These are phyloP conservation scores for Hapsidospora chrysogenum DNA, from an alignment of 495 filamentous ascomycete genomes.

Conservation along the genomic window DNA sequence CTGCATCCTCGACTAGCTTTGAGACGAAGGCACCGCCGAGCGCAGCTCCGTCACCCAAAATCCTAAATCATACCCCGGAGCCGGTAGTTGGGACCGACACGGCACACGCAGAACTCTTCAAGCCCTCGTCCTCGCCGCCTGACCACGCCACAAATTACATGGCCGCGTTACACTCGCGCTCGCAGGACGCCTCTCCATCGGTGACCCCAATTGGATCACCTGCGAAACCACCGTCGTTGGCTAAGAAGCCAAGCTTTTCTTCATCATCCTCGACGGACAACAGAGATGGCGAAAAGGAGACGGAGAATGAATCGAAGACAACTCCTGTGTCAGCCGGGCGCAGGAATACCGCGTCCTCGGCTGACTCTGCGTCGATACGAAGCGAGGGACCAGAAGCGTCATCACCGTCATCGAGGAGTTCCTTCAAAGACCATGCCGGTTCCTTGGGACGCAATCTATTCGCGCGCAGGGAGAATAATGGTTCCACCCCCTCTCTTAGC, in stretches of 20 bases:
- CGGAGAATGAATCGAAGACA: conserved; percentile 10
- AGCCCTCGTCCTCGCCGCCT: conserved; percentile 12
- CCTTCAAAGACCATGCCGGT: conserved; percentile 18
- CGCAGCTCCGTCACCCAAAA: conserved; percentile 18
- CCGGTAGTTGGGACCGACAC: conserved; percentile 12
- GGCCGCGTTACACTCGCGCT: conserved; percentile 47
- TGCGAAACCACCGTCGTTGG: neutral
- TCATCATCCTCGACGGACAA: conserved; percentile 17
- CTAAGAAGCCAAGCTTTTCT: conserved; percentile 27
- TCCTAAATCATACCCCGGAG: conserved; percentile 21
- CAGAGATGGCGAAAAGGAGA: too few species aligned
- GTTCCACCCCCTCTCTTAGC: conserved; percentile 9
- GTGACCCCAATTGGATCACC: conserved; percentile 26
- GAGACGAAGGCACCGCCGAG: conserved; percentile 13
- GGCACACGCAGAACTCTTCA: conserved; percentile 14
- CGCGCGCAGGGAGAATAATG: conserved; percentile 16
- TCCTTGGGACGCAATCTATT: conserved; percentile 22
- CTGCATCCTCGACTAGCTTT: conserved; percentile 22
- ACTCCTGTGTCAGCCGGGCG: conserved; percentile 4
- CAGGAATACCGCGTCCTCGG: conserved; percentile 21
- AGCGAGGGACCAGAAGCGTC: conserved; percentile 2
- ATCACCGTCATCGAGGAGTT: conserved; percentile 17
- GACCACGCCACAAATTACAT: conserved; percentile 44
- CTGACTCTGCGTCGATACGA: conserved; percentile 13
- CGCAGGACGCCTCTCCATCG: conserved; percentile 40